These are phyloP conservation scores for Avena insularis DNA, from an alignment of 176 grass and related monocot genomes.

Conservation along the genomic window DNA sequence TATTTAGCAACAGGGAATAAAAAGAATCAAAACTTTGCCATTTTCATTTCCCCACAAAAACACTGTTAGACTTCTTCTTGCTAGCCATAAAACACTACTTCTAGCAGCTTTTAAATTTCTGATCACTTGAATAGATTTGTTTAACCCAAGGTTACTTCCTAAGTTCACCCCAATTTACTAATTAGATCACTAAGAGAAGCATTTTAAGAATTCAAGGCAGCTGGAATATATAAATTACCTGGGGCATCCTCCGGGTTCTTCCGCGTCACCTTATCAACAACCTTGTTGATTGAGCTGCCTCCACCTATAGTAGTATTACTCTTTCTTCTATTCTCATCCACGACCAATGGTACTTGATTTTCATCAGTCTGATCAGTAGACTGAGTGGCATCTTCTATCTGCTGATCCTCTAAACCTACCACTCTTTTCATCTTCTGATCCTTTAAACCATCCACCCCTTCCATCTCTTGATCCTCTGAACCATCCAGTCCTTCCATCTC, in stretches of 20 bases:
- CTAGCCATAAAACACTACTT: neutral
- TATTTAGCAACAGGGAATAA: neutral
- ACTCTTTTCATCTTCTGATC: no score
- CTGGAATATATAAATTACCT: neutral
- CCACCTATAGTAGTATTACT: no score
- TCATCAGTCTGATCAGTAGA: no score
- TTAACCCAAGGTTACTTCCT: neutral
- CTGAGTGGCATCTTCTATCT: no score
- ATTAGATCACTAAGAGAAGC: neutral
- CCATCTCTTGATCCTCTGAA: no score
- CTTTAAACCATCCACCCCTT: no score
- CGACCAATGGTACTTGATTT: no score
- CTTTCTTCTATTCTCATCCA: no score
- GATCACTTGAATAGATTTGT: neutral
- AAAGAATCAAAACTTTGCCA: neutral
- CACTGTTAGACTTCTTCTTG: no score
- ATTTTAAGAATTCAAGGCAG: neutral
- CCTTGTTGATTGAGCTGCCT: neutral
- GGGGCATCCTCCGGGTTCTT: neutral
- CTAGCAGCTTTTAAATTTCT: neutral
- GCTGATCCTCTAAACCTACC: no score
- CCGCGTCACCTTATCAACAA: neutral
- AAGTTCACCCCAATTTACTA: neutral
- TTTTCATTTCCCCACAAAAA: no score
- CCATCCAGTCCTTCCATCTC: no score